Evolutionary conservation across 805 yeast genomes (phyloP).

Genomic region (Candida rishiriensis): DNA sequence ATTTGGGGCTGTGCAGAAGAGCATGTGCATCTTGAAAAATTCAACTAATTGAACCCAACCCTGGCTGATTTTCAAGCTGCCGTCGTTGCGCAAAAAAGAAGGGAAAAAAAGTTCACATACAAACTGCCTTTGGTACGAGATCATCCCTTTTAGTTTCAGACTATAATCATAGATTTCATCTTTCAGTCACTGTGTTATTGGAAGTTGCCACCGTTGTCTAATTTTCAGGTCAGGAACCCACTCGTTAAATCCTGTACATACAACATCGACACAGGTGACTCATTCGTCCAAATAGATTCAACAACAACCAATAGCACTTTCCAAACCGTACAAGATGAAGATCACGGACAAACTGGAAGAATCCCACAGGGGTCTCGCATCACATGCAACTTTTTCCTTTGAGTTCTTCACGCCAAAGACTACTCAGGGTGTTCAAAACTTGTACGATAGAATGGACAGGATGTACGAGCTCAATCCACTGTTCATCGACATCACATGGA

Average conservation of each 20-base stretch:
- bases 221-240: neutral
- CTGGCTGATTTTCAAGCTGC: too few species aligned
- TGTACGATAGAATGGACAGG: conserved; percentile 95
- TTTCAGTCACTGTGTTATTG: too few species aligned
- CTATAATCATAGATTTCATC: too few species aligned
- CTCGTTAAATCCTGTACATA: neutral
- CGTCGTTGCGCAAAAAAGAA: too few species aligned
- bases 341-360: conserved; percentile 40
- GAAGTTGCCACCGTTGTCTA: neutral
- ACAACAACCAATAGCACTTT: too few species aligned
- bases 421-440: conserved; percentile 91
- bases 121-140: too few species aligned
- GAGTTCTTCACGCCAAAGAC: conserved; percentile 98
- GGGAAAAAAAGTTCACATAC: too few species aligned
- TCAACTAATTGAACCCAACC: too few species aligned
- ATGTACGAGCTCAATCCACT: conserved; percentile 91
- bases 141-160: too few species aligned
- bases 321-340: conserved; percentile 31
- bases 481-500: conserved; percentile 96
- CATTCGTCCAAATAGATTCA: neutral
- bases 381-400: conserved; percentile 77
- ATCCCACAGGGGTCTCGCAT: conserved; percentile 30
- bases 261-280: neutral
- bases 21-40: too few species aligned
- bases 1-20: too few species aligned